Evolutionary conservation across 164 flowering plant species (phyloP).

Genomic region (Buxus sempervirens): DNA sequence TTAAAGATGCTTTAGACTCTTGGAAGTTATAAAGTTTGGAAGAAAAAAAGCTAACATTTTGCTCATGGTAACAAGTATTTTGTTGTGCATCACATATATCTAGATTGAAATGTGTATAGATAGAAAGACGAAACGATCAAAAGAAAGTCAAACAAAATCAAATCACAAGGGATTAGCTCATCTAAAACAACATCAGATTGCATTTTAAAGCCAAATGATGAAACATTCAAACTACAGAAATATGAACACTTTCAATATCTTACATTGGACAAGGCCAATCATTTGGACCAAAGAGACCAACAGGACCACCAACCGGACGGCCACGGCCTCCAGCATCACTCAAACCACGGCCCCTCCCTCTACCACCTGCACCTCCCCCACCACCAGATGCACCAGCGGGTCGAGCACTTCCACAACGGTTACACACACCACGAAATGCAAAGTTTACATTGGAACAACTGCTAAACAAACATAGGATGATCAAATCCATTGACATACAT

Average conservation of each 20-base stretch:
- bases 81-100: too few relatives aligned
- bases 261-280: constrained; percentile 99
- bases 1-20: too few relatives aligned
- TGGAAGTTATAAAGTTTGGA: too few relatives aligned
- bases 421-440: constrained; percentile 97
- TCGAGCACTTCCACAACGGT: constrained; percentile 96
- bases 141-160: neutral
- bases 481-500: constrained; percentile 13
- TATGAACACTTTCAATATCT: constrained; percentile 19
- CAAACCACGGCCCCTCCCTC: constrained; percentile 83
- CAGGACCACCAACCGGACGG: constrained; percentile 53
- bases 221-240: neutral
- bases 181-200: neutral
- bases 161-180: neutral
- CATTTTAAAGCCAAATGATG: neutral
- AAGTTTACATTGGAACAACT: constrained; percentile 97
- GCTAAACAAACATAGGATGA: constrained; percentile 32
- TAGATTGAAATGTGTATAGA: too few relatives aligned
- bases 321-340: constrained; percentile 48
- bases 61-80: too few relatives aligned
- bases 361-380: constrained; percentile 64
- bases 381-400: constrained; percentile 78
- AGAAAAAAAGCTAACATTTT: too few relatives aligned
- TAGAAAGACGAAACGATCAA: neutral
- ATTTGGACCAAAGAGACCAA: constrained; percentile 98